phyloP scores from a whole-genome alignment of 108 stramenopile genomes.

The Fragilaria crotonensis region DNA sequence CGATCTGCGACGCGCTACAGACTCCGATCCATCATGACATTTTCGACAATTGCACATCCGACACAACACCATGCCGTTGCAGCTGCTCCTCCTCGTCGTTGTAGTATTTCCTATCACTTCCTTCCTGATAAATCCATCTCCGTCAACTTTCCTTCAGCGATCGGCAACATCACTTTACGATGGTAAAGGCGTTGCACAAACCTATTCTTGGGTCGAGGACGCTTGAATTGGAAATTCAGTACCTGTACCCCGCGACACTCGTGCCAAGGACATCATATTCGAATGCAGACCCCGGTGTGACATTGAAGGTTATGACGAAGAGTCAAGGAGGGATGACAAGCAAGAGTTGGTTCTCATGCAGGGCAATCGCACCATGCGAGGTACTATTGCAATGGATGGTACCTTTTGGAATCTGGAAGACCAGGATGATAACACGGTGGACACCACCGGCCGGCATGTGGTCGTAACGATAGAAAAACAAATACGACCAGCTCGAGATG shows the following conservation, averaged over 20 bases:
- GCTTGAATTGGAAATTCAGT: conserved; percentile 76
- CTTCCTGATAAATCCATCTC: too few relatives aligned
- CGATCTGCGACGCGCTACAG: too few relatives aligned
- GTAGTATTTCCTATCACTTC: too few relatives aligned
- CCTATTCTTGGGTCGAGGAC: conserved; percentile 74
- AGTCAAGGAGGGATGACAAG: background rate
- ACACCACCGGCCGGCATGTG: conserved; percentile 30
- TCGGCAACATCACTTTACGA: conserved; percentile 20
- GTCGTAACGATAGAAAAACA: conserved; percentile 66
- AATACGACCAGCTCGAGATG: conserved; percentile 35
- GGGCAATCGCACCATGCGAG: conserved; percentile 51
- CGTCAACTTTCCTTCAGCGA: too few relatives aligned
- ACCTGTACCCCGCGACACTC: conserved; percentile 48
- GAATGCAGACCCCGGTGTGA: conserved; percentile 29
- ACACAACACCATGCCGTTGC: too few relatives aligned
- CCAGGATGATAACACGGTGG: conserved; percentile 20
- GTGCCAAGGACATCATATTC: conserved; percentile 60
- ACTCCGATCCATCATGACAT: too few relatives aligned
- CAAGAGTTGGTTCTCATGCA: conserved; percentile 41
- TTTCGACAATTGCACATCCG: too few relatives aligned
- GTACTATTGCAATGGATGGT: conserved; percentile 60
- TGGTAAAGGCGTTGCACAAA: conserved; percentile 53
- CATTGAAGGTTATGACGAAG: conserved; percentile 10
- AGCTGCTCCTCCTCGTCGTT: too few relatives aligned
- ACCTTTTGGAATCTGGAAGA: conserved; percentile 78